phyloP scores from a whole-genome alignment of 2,329 filamentous ascomycete genomes.

The Phialophora expanda region DNA sequence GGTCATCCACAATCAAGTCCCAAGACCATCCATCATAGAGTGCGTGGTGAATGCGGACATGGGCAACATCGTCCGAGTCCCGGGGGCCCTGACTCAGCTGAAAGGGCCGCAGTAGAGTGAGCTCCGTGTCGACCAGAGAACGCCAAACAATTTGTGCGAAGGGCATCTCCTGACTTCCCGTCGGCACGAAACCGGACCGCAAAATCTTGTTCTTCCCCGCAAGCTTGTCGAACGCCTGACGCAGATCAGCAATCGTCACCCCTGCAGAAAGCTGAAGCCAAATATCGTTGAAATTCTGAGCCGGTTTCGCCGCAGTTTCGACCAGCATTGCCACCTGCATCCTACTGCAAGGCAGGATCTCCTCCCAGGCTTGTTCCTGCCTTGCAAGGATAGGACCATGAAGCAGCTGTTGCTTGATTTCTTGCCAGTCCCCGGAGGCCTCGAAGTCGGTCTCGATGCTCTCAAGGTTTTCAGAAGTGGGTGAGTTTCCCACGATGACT shows the following conservation, averaged over 20 bases:
- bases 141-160: slow-evolving; percentile 71
- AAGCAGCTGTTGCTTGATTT: slow-evolving; percentile 12
- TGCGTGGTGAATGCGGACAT: slow-evolving; percentile 76
- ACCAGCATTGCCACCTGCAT: slow-evolving; percentile 80
- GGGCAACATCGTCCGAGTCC: slow-evolving; percentile 38
- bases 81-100: slow-evolving; percentile 47
- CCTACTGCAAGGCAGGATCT: slow-evolving; percentile 67
- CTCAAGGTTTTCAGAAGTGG: not conserved
- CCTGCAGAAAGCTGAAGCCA: slow-evolving; percentile 62
- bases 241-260: slow-evolving; percentile 50
- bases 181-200: slow-evolving; percentile 72
- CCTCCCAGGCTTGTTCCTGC: slow-evolving; percentile 39
- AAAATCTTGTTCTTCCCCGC: slow-evolving; percentile 67
- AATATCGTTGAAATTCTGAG: slow-evolving; percentile 79
- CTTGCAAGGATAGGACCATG: not conserved
- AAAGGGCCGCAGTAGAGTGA: slow-evolving; percentile 64
- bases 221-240: slow-evolving; percentile 57
- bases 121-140: slow-evolving; percentile 44
- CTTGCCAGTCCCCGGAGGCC: slow-evolving; percentile 24
- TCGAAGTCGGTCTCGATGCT: slow-evolving; percentile 4
- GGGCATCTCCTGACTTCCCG: slow-evolving; percentile 50
- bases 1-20: slow-evolving; percentile 72
- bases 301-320: slow-evolving; percentile 66
- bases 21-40: slow-evolving; percentile 94
- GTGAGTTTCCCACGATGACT: slow-evolving; percentile 8